These are phyloP conservation scores for Brassica cretica DNA, from an alignment of 345 rosid genomes.

Conservation along the genomic window DNA sequence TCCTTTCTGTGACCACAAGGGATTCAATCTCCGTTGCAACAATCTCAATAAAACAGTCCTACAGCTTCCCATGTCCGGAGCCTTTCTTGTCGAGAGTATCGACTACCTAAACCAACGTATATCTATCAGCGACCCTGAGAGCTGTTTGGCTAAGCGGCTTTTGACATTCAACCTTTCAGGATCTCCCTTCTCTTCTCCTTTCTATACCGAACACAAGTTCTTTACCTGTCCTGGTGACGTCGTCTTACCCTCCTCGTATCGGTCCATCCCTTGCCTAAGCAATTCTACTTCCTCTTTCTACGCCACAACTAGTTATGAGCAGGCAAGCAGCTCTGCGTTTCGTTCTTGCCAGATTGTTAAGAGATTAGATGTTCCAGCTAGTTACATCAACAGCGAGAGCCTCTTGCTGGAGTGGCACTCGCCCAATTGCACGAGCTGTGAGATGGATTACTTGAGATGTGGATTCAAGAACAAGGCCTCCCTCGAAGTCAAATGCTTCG, in stretches of 20 bases:
- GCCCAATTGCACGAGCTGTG: neutral
- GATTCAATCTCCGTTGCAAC: too few species aligned
- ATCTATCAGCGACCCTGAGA: constrained; percentile 45
- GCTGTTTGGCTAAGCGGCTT: constrained; percentile 57
- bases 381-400: neutral
- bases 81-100: too few species aligned
- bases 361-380: constrained; percentile 44
- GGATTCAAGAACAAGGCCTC: neutral
- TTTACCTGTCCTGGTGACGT: constrained; percentile 50
- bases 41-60: too few species aligned
- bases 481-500: neutral
- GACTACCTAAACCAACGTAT: constrained; percentile 18
- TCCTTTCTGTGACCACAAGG: too few species aligned
- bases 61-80: too few species aligned
- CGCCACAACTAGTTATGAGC: constrained; percentile 45
- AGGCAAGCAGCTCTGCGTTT: constrained; percentile 26
- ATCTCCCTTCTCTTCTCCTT: constrained; percentile 50
- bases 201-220: constrained; percentile 51
- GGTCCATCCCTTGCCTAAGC: constrained; percentile 52
- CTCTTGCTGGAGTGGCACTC: neutral
- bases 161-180: constrained; percentile 52
- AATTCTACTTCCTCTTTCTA: constrained; percentile 54
- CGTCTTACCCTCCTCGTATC: constrained; percentile 29
- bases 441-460: neutral
- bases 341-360: constrained; percentile 39